A percentile compares a stretch with the other conserved stretches of the same genome.
phyloP scores from a whole-genome alignment of 1,139 yeast genomes.

The Tardiomyces blankii region DNA sequence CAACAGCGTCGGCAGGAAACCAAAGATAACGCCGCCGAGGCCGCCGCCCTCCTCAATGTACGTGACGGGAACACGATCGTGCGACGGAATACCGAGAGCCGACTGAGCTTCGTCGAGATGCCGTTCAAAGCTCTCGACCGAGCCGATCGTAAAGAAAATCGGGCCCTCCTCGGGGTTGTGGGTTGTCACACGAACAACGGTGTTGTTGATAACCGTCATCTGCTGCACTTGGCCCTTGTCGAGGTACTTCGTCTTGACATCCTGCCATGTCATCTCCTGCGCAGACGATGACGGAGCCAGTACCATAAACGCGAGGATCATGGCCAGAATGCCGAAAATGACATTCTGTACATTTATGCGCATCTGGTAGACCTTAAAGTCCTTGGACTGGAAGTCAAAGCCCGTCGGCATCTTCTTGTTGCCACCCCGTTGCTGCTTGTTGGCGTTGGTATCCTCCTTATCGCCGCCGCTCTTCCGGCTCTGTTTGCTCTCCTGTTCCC shows the following conservation, averaged over 20 bases:
- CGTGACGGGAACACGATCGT: constrained; percentile 69
- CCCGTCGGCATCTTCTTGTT: constrained; percentile 7
- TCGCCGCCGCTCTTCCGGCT: constrained; percentile 9
- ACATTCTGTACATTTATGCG: constrained; percentile 20
- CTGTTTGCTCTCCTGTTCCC: not conserved
- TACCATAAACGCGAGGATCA: constrained; percentile 16
- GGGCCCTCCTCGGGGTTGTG: constrained; percentile 12
- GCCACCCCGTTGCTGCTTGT: constrained; percentile 10
- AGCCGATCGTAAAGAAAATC: constrained; percentile 69
- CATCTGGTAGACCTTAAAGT: constrained; percentile 10
- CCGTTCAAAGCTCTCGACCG: constrained; percentile 79
- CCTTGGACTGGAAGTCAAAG: constrained; percentile 9
- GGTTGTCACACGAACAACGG: constrained; percentile 45
- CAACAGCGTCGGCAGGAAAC: constrained; percentile 73
- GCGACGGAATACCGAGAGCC: constrained; percentile 49
- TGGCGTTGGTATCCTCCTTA: constrained; percentile 18
- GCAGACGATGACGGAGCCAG: constrained; percentile 22
- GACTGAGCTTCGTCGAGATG: constrained; percentile 71
- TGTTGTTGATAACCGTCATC: constrained; percentile 65
- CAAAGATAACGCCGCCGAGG: constrained; percentile 44
- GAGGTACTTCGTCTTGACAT: constrained; percentile 71
- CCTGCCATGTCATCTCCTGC: constrained; percentile 68
- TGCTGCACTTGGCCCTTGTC: constrained; percentile 76
- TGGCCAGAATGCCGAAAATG: constrained; percentile 19
- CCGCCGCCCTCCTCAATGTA: constrained; percentile 57